Percentiles rank a stretch among this genome's conserved stretches.
These are phyloP conservation scores for Candolleomyces eurysporus DNA, from an alignment of 768 basidiomycete species.

Conservation along the genomic window DNA sequence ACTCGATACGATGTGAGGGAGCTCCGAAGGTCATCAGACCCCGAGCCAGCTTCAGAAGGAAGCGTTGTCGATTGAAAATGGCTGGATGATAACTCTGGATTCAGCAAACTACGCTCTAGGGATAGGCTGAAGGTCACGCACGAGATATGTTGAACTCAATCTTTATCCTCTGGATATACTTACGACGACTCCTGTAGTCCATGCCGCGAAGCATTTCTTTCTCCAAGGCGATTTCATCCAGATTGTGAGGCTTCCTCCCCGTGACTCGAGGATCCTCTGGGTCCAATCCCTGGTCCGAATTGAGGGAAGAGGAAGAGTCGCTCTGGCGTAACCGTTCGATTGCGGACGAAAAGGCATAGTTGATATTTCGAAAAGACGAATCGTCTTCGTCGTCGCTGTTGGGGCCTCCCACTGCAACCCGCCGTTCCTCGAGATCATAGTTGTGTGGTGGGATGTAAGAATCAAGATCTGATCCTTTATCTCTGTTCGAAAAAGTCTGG, in stretches of 20 bases:
- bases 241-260: neutral
- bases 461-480: neutral
- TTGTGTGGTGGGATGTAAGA: neutral
- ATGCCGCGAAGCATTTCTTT: slow-evolving; percentile 58
- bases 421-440: neutral
- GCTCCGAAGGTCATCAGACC: slow-evolving; percentile 91
- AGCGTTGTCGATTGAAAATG: slow-evolving; percentile 78
- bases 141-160: slow-evolving; percentile 78
- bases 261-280: slow-evolving; percentile 8
- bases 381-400: neutral
- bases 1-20: slow-evolving; percentile 91
- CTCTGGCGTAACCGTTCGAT: neutral
- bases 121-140: slow-evolving; percentile 24
- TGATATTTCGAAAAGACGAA: neutral
- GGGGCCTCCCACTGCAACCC: neutral
- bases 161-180: slow-evolving; percentile 58
- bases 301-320: neutral
- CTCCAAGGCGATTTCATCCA: slow-evolving; percentile 39
- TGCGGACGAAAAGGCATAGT: neutral
- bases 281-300: neutral
- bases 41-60: slow-evolving; percentile 81
- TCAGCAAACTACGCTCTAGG: neutral
- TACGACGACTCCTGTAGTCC: slow-evolving; percentile 67
- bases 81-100: slow-evolving; percentile 32
- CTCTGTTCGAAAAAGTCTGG: neutral